Conservation (phyloP, 441 rosid species). For the Corymbia citriodora region DNA sequence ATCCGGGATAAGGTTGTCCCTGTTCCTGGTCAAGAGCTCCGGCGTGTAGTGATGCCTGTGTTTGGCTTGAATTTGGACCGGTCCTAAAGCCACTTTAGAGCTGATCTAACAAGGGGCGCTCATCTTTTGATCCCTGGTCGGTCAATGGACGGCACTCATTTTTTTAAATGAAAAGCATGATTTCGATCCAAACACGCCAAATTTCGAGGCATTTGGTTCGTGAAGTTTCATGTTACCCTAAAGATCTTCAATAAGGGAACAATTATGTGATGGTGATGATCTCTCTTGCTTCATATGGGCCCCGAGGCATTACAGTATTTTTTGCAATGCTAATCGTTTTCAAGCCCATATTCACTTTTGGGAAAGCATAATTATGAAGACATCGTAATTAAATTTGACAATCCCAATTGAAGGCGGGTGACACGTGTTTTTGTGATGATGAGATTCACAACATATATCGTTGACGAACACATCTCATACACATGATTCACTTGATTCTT, state of each 20-base stretch:
- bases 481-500: accelerated
- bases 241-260: no score
- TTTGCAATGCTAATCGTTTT: not conserved
- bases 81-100: not conserved
- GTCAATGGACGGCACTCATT: not conserved
- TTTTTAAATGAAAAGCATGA: not conserved
- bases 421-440: not conserved
- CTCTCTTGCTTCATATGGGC: not conserved
- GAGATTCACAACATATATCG: not conserved
- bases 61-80: not conserved
- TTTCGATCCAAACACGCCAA: not conserved
- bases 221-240: not conserved
- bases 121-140: not conserved
- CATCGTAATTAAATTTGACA: not conserved
- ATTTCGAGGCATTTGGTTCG: not conserved
- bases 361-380: not conserved
- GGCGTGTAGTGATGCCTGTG: not conserved
- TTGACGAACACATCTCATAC: not conserved
- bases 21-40: not conserved
- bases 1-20: not conserved
- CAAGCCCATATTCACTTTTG: accelerated
- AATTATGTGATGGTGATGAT: not conserved
- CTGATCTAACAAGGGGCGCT: not conserved
- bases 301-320: accelerated
- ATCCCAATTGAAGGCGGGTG: not conserved